These are phyloP conservation scores for Leccinum barrowsii DNA, from an alignment of 768 basidiomycete species.

Conservation along the genomic window DNA sequence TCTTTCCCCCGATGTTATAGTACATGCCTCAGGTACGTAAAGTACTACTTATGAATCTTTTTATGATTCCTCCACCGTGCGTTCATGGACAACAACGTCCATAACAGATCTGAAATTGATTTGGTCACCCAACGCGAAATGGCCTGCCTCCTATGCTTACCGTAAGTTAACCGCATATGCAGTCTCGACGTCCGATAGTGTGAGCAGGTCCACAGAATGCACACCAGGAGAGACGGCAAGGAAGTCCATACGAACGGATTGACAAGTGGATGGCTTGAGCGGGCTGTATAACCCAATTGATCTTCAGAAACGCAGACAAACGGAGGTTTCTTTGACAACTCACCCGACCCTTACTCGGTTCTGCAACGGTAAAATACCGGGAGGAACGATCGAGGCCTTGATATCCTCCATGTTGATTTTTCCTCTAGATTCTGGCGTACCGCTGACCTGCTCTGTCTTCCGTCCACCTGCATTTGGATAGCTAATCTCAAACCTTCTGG, in stretches of 20 bases:
- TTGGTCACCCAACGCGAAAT: conserved; percentile 1
- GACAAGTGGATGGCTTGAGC: conserved; percentile 75
- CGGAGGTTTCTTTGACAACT: conserved; percentile 27
- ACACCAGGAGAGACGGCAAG: conserved; percentile 77
- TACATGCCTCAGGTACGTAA: conserved; percentile 11
- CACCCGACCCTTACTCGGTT: conserved; percentile 79
- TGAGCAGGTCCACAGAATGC: conserved; percentile 68
- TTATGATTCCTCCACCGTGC: conserved; percentile 5
- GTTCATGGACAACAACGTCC: conserved; percentile 71
- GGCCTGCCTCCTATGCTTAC: conserved; percentile 35
- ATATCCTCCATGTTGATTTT: conserved; percentile 25
- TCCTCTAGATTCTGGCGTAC: conserved; percentile 16
- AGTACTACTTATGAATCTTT: conserved; percentile 12
- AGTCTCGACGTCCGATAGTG: conserved; percentile 71
- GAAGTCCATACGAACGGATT: conserved; percentile 84
- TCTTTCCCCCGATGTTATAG: conserved; percentile 4
- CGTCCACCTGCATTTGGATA: conserved; percentile 55
- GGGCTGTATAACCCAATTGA: conserved; percentile 45
- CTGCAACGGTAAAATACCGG: conserved; percentile 73
- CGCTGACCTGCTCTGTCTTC: conserved; percentile 31
- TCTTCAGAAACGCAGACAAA: not conserved
- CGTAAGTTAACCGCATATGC: conserved; percentile 70
- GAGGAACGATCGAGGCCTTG: conserved; percentile 32
- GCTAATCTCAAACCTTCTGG: conserved; percentile 72
- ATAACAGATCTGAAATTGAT: conserved; percentile 56